Evolutionary conservation across 192 early-diverging fungal genomes (phyloP), one percentile per base, ranked within the genome.

Genomic region (Backusella psychrophila): DNA sequence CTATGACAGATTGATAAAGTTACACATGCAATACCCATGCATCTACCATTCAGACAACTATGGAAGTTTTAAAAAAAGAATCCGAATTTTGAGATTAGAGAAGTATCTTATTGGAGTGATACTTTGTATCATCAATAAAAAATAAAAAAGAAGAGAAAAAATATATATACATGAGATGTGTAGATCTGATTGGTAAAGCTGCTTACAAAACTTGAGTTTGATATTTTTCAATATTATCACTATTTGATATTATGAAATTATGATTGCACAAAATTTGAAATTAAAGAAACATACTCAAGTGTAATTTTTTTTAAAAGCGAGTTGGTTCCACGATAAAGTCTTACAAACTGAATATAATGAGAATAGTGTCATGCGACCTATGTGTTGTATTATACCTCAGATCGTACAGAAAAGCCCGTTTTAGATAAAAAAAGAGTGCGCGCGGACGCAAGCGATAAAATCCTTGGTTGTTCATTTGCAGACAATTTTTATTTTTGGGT

Each of bases 41-140:
- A 59, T 59, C 53, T 59, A 59, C 53, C 53, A 59, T 59, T 59
- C 53, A 59, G 53, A 59, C 53, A 59, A 59, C 53, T 59, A 59
- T 59, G 53, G 53, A 23, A 59, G 52, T 53, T 59, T 26, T 59
- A 2, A 23, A 59, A 23, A 59, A 59, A 59, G 7, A 59, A 63
- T 63, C 56, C 56, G 23, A 29, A 63, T 63, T 63, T 63, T 11
- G 56, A 63, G 23, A 63, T 29, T 63, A 63, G 26, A 63, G 23
- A 6, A 9, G 3, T 29, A 63, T 63, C 26, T 29, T 63, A 29
- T 29, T 63, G 21, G 21, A 63, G 11, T 29, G 26, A 63, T 26
- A 29, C 26, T 0, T 11, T 59, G 9, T 59, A 11, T 26, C 9
- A 11, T 29, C 9, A 63, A 63, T 12, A 63, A 26, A 14, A 26